Conservation (phyloP, 2,329 filamentous ascomycete genomes). For the Xylaria sp. region DNA sequence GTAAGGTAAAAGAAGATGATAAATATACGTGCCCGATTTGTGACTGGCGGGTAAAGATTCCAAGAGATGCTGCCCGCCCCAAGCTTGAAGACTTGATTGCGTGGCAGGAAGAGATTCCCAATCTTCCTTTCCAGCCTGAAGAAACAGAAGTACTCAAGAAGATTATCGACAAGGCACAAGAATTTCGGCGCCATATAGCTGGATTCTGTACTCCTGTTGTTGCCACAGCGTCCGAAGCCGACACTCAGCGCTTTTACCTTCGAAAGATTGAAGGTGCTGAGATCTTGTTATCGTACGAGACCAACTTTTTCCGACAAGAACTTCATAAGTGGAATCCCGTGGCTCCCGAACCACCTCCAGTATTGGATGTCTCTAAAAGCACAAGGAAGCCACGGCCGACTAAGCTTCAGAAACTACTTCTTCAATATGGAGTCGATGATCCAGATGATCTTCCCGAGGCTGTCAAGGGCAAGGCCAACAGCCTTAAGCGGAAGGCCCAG, state of each 20-base stretch:
- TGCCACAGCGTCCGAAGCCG: slow-evolving; percentile 85
- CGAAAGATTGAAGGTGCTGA: slow-evolving; percentile 98
- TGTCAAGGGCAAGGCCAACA: slow-evolving; percentile 81
- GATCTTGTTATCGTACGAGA: slow-evolving; percentile 89
- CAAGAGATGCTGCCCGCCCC: slow-evolving; percentile 92
- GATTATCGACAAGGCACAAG: slow-evolving; percentile 85
- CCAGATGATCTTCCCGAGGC: slow-evolving; percentile 89
- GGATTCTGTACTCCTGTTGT: slow-evolving; percentile 84
- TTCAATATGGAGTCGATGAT: slow-evolving; percentile 86
- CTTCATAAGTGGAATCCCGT: slow-evolving; percentile 95
- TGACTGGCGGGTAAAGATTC: slow-evolving; percentile 96
- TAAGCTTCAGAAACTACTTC: slow-evolving; percentile 95
- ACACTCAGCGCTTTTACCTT: slow-evolving; percentile 92
- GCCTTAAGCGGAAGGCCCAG: slow-evolving; percentile 76
- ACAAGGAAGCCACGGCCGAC: slow-evolving; percentile 96
- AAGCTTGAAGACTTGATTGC: slow-evolving; percentile 89
- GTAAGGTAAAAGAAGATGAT: slow-evolving; percentile 98
- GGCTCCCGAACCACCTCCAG: slow-evolving; percentile 84
- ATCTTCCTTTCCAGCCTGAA: slow-evolving; percentile 92
- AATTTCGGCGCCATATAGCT: slow-evolving; percentile 84
- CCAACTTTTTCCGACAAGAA: slow-evolving; percentile 97
- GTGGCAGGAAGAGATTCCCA: slow-evolving; percentile 85
- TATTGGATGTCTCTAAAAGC: slow-evolving; percentile 86
- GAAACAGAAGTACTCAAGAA: slow-evolving; percentile 88
- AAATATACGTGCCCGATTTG: slow-evolving; percentile 99